Percentiles rank a stretch among this genome's conserved stretches.
Conservation (phyloP, 805 yeast species). For the Cyberlindnera maritima region DNA sequence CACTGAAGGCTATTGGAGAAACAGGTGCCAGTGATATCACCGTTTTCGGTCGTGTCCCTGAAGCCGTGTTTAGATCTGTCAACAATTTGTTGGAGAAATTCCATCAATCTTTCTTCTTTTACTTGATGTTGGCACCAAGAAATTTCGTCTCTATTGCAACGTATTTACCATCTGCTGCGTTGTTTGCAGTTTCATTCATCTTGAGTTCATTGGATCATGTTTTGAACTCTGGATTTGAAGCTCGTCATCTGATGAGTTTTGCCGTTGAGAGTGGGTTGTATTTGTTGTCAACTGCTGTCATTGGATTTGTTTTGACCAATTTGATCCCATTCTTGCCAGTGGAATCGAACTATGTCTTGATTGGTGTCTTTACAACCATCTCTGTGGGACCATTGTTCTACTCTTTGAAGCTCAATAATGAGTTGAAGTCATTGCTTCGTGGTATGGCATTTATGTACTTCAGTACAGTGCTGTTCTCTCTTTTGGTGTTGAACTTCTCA, state of each 20-base stretch:
- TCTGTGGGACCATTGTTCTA: conserved; percentile 23
- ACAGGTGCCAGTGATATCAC: conserved; percentile 73
- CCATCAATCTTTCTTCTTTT: conserved; percentile 95
- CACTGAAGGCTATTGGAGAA: conserved; percentile 65
- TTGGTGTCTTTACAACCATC: conserved; percentile 17
- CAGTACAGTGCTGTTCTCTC: conserved; percentile 66
- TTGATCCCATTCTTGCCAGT: conserved; percentile 16
- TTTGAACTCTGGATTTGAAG: conserved; percentile 35
- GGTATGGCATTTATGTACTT: conserved; percentile 53
- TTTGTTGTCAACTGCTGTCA: conserved; percentile 29
- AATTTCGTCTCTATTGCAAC: conserved; percentile 91
- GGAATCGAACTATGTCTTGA: conserved; percentile 12
- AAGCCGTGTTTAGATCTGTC: conserved; percentile 81
- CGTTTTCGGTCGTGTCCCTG: conserved; percentile 86
- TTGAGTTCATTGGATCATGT: conserved; percentile 61
- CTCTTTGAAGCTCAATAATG: conserved; percentile 10
- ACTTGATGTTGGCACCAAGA: conserved; percentile 73
- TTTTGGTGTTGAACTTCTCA: conserved; percentile 81
- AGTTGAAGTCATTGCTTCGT: conserved; percentile 30
- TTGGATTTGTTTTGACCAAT: conserved; percentile 22
- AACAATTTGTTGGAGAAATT: conserved; percentile 92
- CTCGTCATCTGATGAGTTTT: conserved; percentile 8
- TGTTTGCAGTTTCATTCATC: conserved; percentile 66
- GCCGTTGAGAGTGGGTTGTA: conserved; percentile 14
- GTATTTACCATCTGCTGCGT: conserved; percentile 81